Conservation (phyloP, 2,329 filamentous ascomycete genomes). For the Colletotrichum eleusines region DNA sequence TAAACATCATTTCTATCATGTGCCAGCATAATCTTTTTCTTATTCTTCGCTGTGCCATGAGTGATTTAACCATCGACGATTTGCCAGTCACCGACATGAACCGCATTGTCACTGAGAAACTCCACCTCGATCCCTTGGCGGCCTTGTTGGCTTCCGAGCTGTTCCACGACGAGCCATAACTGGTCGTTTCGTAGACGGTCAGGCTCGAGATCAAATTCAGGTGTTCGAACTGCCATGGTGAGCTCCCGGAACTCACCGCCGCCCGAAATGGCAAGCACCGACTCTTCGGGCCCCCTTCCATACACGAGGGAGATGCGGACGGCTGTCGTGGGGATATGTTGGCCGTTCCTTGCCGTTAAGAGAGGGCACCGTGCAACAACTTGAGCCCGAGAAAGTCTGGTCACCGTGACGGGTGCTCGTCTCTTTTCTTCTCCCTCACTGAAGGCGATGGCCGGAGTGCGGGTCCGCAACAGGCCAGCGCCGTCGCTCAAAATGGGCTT, state of each 20-base stretch:
- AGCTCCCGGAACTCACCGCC: constrained; percentile 81
- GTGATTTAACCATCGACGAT: constrained; percentile 27
- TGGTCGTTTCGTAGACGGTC: constrained; percentile 66
- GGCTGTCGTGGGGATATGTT: constrained; percentile 51
- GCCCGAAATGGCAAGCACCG: constrained; percentile 73
- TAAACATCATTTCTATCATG: neutral
- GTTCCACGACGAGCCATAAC: constrained; percentile 85
- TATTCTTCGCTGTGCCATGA: neutral
- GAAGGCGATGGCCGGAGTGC: constrained; percentile 69
- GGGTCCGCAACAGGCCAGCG: constrained; percentile 77
- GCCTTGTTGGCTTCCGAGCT: constrained; percentile 69
- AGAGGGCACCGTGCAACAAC: constrained; percentile 58
- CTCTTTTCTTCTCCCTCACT: constrained; percentile 54
- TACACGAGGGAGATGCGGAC: constrained; percentile 80
- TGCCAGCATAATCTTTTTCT: neutral
- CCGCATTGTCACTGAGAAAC: constrained; percentile 62
- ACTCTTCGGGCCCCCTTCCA: constrained; percentile 77
- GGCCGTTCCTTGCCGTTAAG: constrained; percentile 22
- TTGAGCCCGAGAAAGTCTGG: constrained; percentile 71
- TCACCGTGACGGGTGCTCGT: constrained; percentile 54
- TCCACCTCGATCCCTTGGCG: constrained; percentile 64
- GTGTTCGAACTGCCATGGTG: constrained; percentile 73
- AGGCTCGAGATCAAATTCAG: constrained; percentile 81
- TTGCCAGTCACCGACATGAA: constrained; percentile 60
- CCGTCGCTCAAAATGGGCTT: constrained; percentile 76